Conservation (phyloP, 768 basidiomycete genomes). For the Daedalea quercina region DNA sequence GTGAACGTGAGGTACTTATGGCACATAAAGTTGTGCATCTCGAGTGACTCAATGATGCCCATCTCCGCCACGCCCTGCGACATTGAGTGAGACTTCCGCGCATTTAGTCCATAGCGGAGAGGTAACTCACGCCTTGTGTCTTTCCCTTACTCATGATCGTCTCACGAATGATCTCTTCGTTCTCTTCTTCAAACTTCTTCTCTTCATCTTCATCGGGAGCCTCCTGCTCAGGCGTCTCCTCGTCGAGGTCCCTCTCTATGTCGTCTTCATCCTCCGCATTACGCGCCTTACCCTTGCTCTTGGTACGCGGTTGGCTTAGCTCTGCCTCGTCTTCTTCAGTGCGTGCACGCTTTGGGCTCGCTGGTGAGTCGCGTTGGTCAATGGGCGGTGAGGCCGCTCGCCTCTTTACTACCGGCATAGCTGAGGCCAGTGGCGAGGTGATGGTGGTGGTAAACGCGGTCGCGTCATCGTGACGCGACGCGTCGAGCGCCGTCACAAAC, state of each 20-base stretch:
- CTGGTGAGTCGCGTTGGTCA: conserved; percentile 24
- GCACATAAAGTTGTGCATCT: conserved; percentile 95
- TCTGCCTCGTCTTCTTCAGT: conserved; percentile 27
- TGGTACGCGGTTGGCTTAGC: conserved; percentile 7
- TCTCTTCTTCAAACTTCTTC: conserved; percentile 55
- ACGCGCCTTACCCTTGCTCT: conserved; percentile 25
- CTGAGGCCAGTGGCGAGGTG: background rate
- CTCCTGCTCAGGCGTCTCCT: conserved; percentile 19
- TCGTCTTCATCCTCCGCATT: conserved; percentile 23
- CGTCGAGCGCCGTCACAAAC: conserved; percentile 4
- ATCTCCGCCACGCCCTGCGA: conserved; percentile 71
- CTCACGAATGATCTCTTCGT: conserved; percentile 49
- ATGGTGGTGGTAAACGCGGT: conserved; percentile 1
- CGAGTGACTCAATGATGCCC: conserved; percentile 82
- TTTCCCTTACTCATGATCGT: conserved; percentile 40
- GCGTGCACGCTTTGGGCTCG: conserved; percentile 37
- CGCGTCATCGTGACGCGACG: conserved; percentile 16
- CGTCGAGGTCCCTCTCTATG: conserved; percentile 28
- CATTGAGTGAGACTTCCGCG: no score
- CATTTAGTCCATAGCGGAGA: background rate
- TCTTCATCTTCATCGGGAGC: conserved; percentile 47
- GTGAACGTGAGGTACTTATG: conserved; percentile 78
- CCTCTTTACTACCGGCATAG: conserved; percentile 48
- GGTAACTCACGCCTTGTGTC: conserved; percentile 39
- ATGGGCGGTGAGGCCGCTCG: conserved; percentile 33